phyloP scores from a whole-genome alignment of 345 rosid genomes.

The Hibiscus syriacus region DNA sequence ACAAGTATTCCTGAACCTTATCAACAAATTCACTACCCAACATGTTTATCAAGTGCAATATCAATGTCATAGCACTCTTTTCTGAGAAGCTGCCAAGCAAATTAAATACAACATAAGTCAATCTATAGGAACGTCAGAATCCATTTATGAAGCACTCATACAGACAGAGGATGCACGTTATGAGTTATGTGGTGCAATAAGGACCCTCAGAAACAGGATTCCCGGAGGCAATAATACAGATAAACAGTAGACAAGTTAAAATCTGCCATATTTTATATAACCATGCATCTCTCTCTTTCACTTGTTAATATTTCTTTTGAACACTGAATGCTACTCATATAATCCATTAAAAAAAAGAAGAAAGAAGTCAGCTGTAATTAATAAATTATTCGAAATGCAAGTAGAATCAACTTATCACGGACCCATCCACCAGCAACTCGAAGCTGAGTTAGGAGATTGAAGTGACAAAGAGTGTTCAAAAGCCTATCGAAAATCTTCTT shows the following conservation, averaged over 20 bases:
- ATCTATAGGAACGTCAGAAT: not conserved
- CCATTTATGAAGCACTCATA: not conserved
- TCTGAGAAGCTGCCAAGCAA: slow-evolving; percentile 64
- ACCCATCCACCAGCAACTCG: slow-evolving; percentile 99
- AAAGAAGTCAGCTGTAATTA: not conserved
- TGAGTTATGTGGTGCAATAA: not conserved
- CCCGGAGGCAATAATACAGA: too few species aligned
- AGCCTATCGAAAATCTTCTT: slow-evolving; percentile 62
- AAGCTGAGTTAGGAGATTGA: slow-evolving; percentile 60
- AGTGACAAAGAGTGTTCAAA: slow-evolving; percentile 51
- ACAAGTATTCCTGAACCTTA: slow-evolving; percentile 62
- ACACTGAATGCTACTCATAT: not conserved
- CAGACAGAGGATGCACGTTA: not conserved
- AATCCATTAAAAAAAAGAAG: not conserved
- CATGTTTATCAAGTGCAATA: slow-evolving; percentile 81
- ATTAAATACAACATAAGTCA: not conserved
- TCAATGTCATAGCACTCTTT: slow-evolving; percentile 89
- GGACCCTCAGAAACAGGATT: too few species aligned
- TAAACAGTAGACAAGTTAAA: too few species aligned
- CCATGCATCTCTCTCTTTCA: too few species aligned
- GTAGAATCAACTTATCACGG: slow-evolving; percentile 68
- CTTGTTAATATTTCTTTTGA: too few species aligned
- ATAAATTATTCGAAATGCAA: not conserved
- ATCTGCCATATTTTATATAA: too few species aligned
- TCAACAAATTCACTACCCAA: slow-evolving; percentile 71